phyloP scores from a whole-genome alignment of 768 basidiomycete species.

The Rhizopogon vesiculosus region DNA sequence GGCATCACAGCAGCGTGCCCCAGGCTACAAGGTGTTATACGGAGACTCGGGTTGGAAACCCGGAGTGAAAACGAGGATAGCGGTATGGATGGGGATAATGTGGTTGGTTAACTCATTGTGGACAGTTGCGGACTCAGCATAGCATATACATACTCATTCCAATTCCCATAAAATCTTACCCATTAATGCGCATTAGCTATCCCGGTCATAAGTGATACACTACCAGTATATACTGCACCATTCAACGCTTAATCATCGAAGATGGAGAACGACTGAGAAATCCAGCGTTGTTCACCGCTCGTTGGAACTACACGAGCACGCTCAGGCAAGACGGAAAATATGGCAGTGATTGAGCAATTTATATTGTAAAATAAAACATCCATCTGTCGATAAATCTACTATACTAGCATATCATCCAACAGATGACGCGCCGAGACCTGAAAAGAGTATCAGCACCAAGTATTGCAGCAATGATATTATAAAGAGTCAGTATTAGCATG shows the following conservation, averaged over 20 bases:
- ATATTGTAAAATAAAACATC: no score
- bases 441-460: slow-evolving; percentile 12
- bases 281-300: no score
- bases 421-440: slow-evolving; percentile 1
- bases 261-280: not conserved
- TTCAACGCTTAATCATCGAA: not conserved
- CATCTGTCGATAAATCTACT: no score
- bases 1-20: slow-evolving; percentile 13
- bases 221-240: no score
- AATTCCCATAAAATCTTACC: not conserved
- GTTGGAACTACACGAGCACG: no score
- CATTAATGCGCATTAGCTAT: no score
- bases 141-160: not conserved
- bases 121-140: slow-evolving; percentile 26
- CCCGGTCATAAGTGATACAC: no score
- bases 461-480: not conserved
- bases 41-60: slow-evolving; percentile 26
- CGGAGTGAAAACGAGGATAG: slow-evolving; percentile 40
- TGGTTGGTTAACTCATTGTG: slow-evolving; percentile 68
- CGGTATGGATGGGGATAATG: slow-evolving; percentile 40
- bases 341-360: no score
- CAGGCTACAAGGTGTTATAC: slow-evolving; percentile 28
- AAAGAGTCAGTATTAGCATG: slow-evolving; percentile 84
- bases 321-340: no score
- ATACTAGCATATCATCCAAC: no score